Evolutionary conservation across 805 yeast species (phyloP), one percentile per base, ranked within the genome.

Genomic region (Lipomyces starkeyi): DNA sequence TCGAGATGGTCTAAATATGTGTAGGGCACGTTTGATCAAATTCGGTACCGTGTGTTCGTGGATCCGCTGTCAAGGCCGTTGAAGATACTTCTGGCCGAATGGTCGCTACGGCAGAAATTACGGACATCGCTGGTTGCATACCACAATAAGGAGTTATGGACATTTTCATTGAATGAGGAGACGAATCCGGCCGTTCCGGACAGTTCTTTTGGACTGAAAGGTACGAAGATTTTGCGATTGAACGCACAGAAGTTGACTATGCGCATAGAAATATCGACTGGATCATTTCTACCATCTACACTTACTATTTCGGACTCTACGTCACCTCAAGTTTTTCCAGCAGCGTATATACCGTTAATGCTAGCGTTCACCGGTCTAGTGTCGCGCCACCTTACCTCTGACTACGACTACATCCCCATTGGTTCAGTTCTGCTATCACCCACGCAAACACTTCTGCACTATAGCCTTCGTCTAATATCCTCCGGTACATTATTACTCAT

Each of bases 211-310:
- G 72, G 66, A 3, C 60, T 71, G 29, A 64, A 67, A 61, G 73
- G 73, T 70, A 22, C 35, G 53, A 43, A 13, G 56, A 9, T 47
- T 53, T 2, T 35, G 13, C 20, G n/a, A 17, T 22, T 43, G 32
- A 13, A 11, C 35, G 32, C 11, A 14, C 34, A 6, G n/a, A 13
- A 25, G 56, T 29, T 53, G 20, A 53, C 22, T 9, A 1, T 5
- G 3, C 6, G n/a, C 20, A 2, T 52, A 71, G 73, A 69, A 59
- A 70, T 70, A 43, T 67, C 73, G 8, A 64, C 71, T 11, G 73
- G 73, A 14, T 58, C 69, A 17, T 71, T 71, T 55, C 59, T 71
- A 20, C 71, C 73, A 5, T 70, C 73, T 8, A 65, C 69, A 4
- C 60, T 71, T 1, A 35, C 67, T 25, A 61, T 68, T 54, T 47